Percentiles rank a stretch among this genome's conserved stretches.
Evolutionary conservation across 1,284 basidiomycete genomes (phyloP).

Genomic region (Porodaedalea pini): DNA sequence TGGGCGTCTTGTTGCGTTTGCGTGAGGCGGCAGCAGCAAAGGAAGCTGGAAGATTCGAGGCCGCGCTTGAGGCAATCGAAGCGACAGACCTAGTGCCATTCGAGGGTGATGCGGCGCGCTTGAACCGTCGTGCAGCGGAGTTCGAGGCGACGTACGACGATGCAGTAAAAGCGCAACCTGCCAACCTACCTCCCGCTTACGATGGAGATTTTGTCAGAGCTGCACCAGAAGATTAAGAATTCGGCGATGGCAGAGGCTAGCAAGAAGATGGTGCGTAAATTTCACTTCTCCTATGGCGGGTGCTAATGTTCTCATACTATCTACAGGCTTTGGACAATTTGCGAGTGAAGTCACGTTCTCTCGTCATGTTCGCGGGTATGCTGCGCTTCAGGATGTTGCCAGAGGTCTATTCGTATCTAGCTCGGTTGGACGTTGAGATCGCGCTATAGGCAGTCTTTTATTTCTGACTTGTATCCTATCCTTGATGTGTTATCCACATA

Average conservation of each 20-base stretch:
- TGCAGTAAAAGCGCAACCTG: constrained; percentile 83
- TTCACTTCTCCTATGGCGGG: constrained; percentile 10
- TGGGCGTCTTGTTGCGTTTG: constrained; percentile 76
- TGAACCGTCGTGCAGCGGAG: constrained; percentile 85
- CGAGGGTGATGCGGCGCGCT: constrained; percentile 80
- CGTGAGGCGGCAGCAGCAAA: constrained; percentile 81
- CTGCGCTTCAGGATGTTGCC: constrained; percentile 86
- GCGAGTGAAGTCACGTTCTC: constrained; percentile 70
- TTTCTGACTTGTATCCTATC: background rate
- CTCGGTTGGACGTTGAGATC: constrained; percentile 74
- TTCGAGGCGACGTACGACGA: constrained; percentile 82
- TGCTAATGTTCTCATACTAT: constrained; percentile 15
- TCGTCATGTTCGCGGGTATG: constrained; percentile 87
- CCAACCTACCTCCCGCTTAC: constrained; percentile 86
- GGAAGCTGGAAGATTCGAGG: constrained; percentile 68
- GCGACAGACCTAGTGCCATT: constrained; percentile 88
- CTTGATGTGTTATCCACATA: background rate
- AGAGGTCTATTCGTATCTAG: constrained; percentile 88
- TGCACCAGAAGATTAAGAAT: constrained; percentile 76
- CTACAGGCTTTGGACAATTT: constrained; percentile 56
- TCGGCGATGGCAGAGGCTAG: constrained; percentile 68
- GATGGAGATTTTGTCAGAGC: constrained; percentile 89
- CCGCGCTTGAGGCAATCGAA: constrained; percentile 84
- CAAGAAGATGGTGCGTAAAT: constrained; percentile 62
- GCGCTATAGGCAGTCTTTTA: constrained; percentile 48